Evolutionary conservation across 768 basidiomycete species (phyloP).

Genomic region (Crucibulum laeve): DNA sequence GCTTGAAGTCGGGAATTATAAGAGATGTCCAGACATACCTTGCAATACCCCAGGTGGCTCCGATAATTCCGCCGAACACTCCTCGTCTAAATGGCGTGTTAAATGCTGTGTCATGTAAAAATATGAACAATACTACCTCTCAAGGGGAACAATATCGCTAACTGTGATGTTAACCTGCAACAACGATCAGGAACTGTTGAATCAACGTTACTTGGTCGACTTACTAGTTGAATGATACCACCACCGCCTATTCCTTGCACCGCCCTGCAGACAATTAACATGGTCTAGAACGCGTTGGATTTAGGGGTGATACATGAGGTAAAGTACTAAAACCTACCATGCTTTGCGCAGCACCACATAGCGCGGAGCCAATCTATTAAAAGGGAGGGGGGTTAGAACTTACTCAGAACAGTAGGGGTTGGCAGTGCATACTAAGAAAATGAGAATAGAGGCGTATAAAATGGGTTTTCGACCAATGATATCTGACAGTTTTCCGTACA

Average conservation of each 20-base stretch:
- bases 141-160: constrained; percentile 80
- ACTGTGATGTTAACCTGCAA: constrained; percentile 64
- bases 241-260: constrained; percentile 84
- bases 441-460: constrained; percentile 56
- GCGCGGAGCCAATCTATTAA: constrained; percentile 67
- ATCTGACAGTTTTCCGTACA: constrained; percentile 79
- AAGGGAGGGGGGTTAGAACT: not conserved
- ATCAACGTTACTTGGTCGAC: constrained; percentile 5
- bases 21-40: constrained; percentile 16
- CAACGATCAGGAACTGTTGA: not conserved
- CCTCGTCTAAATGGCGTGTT: constrained; percentile 50
- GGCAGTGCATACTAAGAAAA: constrained; percentile 59
- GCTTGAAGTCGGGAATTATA: not conserved
- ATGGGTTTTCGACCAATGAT: constrained; percentile 58
- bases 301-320: not conserved
- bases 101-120: constrained; percentile 1
- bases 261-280: constrained; percentile 74
- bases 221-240: constrained; percentile 68
- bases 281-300: constrained; percentile 31
- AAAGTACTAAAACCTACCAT: constrained; percentile 36
- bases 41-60: constrained; percentile 79
- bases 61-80: constrained; percentile 70
- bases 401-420: not conserved
- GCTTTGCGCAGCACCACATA: constrained; percentile 77
- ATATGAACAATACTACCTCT: constrained; percentile 43